These are phyloP conservation scores for Tubosaeta sp. DNA, from an alignment of 768 basidiomycete genomes.

Conservation along the genomic window DNA sequence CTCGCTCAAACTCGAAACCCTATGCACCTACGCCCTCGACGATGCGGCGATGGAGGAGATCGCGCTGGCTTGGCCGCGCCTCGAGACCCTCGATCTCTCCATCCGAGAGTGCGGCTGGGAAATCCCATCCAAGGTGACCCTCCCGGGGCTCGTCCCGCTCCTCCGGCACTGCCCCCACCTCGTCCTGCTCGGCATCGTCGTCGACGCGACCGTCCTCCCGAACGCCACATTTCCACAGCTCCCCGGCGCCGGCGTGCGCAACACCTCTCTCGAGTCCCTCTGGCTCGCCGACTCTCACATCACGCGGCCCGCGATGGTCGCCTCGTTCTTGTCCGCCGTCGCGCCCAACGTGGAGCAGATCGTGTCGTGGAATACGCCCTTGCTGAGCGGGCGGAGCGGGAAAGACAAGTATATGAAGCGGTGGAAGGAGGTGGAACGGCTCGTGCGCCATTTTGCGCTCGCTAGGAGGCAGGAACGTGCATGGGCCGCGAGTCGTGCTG, in stretches of 20 bases:
- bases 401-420: conserved; percentile 23
- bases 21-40: conserved; percentile 26
- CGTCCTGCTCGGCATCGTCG: conserved; percentile 23
- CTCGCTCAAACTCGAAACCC: conserved; percentile 25
- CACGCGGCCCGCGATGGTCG: conserved; percentile 25
- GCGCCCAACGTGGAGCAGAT: conserved; percentile 29
- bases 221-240: neutral
- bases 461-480: conserved; percentile 19
- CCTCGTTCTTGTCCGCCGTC: conserved; percentile 26
- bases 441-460: conserved; percentile 20
- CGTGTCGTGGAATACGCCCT: conserved; percentile 28
- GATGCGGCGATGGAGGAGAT: conserved; percentile 23
- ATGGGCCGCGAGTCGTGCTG: conserved; percentile 11
- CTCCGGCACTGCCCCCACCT: conserved; percentile 22
- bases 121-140: conserved; percentile 24
- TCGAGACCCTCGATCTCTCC: conserved; percentile 27
- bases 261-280: conserved; percentile 23
- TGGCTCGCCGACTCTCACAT: conserved; percentile 28
- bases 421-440: conserved; percentile 23
- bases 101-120: conserved; percentile 30
- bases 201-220: conserved; percentile 25
- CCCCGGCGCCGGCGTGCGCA: conserved; percentile 20
- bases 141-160: conserved; percentile 21
- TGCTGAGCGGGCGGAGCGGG: conserved; percentile 21
- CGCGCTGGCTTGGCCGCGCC: conserved; percentile 24